A percentile compares a stretch with the other conserved stretches of the same genome.
phyloP scores from a whole-genome alignment of 2,329 filamentous ascomycete species.

The Paraphaeosphaeria minitans region DNA sequence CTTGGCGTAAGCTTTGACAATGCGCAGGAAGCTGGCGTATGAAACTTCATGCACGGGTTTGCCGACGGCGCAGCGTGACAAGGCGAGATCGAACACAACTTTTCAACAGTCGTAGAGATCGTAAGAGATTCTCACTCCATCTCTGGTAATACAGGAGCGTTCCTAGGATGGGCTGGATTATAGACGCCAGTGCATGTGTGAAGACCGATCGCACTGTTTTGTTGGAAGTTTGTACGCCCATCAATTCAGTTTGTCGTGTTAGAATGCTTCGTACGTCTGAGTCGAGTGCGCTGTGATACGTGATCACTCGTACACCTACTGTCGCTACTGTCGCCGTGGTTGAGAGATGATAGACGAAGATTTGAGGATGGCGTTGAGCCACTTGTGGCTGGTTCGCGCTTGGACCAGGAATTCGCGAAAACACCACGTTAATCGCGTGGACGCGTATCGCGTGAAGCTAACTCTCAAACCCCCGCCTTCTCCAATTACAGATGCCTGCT shows the following conservation, averaged over 20 bases:
- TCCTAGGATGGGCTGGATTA: neutral
- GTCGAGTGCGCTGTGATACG: neutral
- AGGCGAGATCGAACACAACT: neutral
- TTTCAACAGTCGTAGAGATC: neutral
- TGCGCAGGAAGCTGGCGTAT: conserved; percentile 3
- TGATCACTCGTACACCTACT: neutral
- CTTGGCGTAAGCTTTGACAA: neutral
- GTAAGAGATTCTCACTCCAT: neutral
- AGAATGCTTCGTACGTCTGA: too few species aligned
- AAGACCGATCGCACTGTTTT: too few species aligned
- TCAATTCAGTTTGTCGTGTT: too few species aligned
- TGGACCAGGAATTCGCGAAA: neutral
- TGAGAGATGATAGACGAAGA: neutral
- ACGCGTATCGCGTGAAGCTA: conserved; percentile 6
- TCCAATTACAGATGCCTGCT: neutral
- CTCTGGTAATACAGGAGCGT: neutral
- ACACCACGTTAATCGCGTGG: neutral
- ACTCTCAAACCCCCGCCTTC: conserved; percentile 10
- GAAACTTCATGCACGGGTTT: conserved; percentile 7
- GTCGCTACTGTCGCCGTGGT: neutral
- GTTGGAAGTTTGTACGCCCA: too few species aligned
- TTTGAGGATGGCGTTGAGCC: conserved; percentile 7
- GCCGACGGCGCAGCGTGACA: neutral
- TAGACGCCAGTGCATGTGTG: neutral
- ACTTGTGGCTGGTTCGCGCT: conserved; percentile 17